A percentile compares a stretch with the other conserved stretches of the same genome.
These are phyloP conservation scores for Fusarium marasasianum DNA, from an alignment of 2,329 filamentous ascomycete species.

Conservation along the genomic window DNA sequence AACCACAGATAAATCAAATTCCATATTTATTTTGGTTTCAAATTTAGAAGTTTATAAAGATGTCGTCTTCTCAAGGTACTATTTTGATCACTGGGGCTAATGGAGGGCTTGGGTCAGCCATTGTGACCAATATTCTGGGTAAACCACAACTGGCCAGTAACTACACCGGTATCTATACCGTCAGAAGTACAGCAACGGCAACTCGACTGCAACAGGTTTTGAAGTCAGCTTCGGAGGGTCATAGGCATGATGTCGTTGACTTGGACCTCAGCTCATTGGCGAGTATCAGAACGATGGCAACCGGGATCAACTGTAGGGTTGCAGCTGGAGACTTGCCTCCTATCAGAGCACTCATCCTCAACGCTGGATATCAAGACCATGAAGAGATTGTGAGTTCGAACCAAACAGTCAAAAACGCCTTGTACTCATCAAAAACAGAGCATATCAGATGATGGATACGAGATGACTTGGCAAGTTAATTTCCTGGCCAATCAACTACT, in stretches of 20 bases:
- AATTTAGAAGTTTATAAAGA: not conserved
- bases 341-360: constrained; percentile 52
- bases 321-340: constrained; percentile 48
- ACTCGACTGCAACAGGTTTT: constrained; percentile 41
- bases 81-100: constrained; percentile 53
- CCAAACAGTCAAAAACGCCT: not conserved
- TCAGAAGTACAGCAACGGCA: constrained; percentile 47
- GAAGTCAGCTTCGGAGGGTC: constrained; percentile 23
- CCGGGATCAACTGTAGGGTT: constrained; percentile 44
- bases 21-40: not conserved
- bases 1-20: not conserved
- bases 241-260: constrained; percentile 47
- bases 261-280: constrained; percentile 46
- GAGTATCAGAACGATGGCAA: constrained; percentile 41
- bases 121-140: constrained; percentile 44
- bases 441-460: constrained; percentile 45
- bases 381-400: constrained; percentile 35
- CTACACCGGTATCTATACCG: constrained; percentile 50
- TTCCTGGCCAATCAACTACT: constrained; percentile 46
- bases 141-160: constrained; percentile 43
- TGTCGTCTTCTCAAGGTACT: constrained; percentile 40
- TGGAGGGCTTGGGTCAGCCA: constrained; percentile 50
- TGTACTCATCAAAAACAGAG: constrained; percentile 28
- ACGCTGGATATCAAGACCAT: constrained; percentile 45
- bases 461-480: constrained; percentile 48